Conservation (phyloP, 768 basidiomycete species). For the Glaciozyma martinii region DNA sequence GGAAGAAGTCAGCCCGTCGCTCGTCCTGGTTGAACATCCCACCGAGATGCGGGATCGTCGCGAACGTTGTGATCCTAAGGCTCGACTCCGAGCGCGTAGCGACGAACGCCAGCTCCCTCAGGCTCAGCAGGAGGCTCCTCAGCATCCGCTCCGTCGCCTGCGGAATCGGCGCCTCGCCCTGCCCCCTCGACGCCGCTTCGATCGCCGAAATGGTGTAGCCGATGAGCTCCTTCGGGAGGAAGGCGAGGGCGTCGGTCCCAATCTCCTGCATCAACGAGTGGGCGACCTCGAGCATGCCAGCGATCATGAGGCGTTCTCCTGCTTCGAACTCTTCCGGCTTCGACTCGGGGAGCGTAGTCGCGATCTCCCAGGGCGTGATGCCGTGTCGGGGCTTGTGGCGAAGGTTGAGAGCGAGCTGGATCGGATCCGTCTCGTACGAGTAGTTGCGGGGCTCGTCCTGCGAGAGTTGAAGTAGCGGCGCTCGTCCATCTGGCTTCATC, state of each 20-base stretch:
- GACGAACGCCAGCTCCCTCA: slow-evolving; percentile 43
- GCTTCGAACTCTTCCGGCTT: slow-evolving; percentile 7
- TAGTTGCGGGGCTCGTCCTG: background rate
- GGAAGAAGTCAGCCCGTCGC: slow-evolving; percentile 9
- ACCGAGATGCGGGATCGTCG: slow-evolving; percentile 17
- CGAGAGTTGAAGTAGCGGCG: background rate
- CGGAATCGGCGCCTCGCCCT: slow-evolving; percentile 46
- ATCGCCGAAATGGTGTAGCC: slow-evolving; percentile 76
- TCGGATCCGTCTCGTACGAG: background rate
- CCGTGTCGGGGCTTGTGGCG: background rate
- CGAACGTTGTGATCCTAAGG: slow-evolving; percentile 6
- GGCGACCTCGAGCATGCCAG: slow-evolving; percentile 64
- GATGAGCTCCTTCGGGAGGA: slow-evolving; percentile 82
- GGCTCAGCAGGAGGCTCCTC: slow-evolving; percentile 60
- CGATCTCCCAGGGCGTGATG: slow-evolving; percentile 21
- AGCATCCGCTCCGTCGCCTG: slow-evolving; percentile 71
- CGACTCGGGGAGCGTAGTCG: slow-evolving; percentile 5
- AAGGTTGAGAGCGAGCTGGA: background rate
- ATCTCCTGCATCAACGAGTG: slow-evolving; percentile 77
- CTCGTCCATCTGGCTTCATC: background rate
- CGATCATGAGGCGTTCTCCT: slow-evolving; percentile 22
- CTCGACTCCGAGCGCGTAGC: slow-evolving; percentile 1
- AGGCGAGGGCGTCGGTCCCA: slow-evolving; percentile 43
- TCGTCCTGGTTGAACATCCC: slow-evolving; percentile 14
- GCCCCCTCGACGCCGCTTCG: slow-evolving; percentile 71